These are phyloP conservation scores for Mortierella hygrophila DNA, from an alignment of 192 early-diverging fungal genomes.

Conservation along the genomic window DNA sequence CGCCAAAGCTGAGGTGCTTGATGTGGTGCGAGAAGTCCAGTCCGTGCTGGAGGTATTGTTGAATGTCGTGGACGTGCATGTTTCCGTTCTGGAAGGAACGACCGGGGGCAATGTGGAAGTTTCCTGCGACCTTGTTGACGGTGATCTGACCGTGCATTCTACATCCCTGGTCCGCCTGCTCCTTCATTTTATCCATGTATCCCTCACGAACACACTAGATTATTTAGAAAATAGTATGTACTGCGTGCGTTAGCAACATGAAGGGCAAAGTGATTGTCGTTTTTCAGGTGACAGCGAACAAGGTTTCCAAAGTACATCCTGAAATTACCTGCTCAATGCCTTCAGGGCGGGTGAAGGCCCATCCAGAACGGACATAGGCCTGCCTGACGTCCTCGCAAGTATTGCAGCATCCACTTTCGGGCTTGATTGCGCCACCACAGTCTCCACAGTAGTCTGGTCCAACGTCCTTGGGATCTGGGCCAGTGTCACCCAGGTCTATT, in stretches of 20 bases:
- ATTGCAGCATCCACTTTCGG: conserved; percentile 89
- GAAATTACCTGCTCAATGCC: conserved; percentile 78
- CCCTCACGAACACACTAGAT: conserved; percentile 87
- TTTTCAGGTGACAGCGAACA: background rate
- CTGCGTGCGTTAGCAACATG: background rate
- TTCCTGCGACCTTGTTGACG: conserved; percentile 95
- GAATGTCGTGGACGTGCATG: conserved; percentile 86
- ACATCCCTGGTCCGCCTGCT: conserved; percentile 92
- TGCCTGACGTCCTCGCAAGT: conserved; percentile 92
- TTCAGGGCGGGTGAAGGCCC: conserved; percentile 85
- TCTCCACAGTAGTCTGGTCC: conserved; percentile 81
- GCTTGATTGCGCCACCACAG: conserved; percentile 86
- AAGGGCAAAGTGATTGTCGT: background rate
- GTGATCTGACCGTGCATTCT: conserved; percentile 81
- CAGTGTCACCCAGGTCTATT: conserved; percentile 65
- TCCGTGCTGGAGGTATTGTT: conserved; percentile 68
- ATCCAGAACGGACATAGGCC: conserved; percentile 85
- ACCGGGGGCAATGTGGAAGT: conserved; percentile 94
- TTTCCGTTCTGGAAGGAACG: conserved; percentile 76
- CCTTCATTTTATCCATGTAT: conserved; percentile 78
- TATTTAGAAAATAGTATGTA: background rate
- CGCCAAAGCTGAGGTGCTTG: conserved; percentile 87
- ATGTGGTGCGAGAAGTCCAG: conserved; percentile 90
- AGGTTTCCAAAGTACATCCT: too few relatives aligned
- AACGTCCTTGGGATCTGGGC: conserved; percentile 43